phyloP scores from a whole-genome alignment of 2,329 filamentous ascomycete genomes.

The Cercospora sesami region DNA sequence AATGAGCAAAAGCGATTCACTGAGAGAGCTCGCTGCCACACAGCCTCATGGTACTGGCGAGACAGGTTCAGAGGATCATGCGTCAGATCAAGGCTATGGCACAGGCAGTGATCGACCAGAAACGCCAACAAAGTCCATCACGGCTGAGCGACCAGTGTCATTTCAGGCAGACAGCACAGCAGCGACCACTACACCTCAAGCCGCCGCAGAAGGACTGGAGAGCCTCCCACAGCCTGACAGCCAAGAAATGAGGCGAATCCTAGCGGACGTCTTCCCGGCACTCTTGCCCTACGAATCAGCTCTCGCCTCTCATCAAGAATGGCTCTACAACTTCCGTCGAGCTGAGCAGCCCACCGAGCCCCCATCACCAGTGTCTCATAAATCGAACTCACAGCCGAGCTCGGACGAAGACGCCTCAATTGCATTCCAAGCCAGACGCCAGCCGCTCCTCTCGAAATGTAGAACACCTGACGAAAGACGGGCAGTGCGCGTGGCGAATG shows the following conservation, averaged over 20 bases:
- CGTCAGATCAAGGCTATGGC: not conserved
- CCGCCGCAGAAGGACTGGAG: not conserved
- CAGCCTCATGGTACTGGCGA: not conserved
- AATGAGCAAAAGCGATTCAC: not conserved
- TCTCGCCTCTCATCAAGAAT: not conserved
- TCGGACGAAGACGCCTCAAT: not conserved
- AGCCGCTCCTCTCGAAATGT: not conserved
- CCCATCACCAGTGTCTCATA: not conserved
- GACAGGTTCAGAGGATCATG: not conserved
- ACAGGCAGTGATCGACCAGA: not conserved
- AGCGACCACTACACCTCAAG: not conserved
- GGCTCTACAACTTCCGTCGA: not conserved
- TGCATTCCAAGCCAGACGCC: not conserved
- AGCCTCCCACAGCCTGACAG: not conserved
- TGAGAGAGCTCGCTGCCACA: not conserved
- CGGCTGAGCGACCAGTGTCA: not conserved
- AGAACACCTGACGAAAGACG: not conserved
- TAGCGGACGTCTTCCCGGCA: not conserved
- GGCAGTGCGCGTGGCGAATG: not conserved
- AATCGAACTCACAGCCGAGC: not conserved
- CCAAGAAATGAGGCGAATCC: not conserved
- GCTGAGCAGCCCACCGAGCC: not conserved
- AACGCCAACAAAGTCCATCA: not conserved
- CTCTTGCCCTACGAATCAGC: not conserved
- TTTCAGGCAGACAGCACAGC: not conserved